phyloP scores from a whole-genome alignment of 2,329 filamentous ascomycete genomes.

The Curvularia lunata region DNA sequence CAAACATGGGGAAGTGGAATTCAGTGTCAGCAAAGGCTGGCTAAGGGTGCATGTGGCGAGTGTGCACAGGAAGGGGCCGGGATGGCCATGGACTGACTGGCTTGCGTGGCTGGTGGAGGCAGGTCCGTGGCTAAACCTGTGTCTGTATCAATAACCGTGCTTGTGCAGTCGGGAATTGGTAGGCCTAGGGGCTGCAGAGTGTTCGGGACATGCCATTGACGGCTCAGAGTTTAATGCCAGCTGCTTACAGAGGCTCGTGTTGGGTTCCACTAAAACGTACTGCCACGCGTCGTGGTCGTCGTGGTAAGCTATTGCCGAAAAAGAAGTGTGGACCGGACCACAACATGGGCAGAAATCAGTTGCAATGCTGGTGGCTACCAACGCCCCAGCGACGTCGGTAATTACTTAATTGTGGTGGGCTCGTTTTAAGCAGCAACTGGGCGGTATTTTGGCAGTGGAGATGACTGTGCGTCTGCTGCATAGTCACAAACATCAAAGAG shows the following conservation, averaged over 20 bases:
- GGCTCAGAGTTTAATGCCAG: constrained; percentile 32
- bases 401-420: constrained; percentile 42
- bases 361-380: constrained; percentile 40
- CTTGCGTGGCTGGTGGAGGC: not conserved
- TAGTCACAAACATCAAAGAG: constrained; percentile 7
- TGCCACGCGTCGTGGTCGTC: constrained; percentile 37
- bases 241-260: constrained; percentile 25
- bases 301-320: not conserved
- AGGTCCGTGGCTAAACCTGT: constrained; percentile 8
- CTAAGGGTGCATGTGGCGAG: not conserved
- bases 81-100: not conserved
- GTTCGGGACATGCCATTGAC: constrained; percentile 25
- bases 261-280: constrained; percentile 36
- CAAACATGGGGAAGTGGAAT: constrained; percentile 22
- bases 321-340: not conserved
- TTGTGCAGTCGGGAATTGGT: constrained; percentile 1
- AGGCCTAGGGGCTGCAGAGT: constrained; percentile 21
- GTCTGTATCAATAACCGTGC: not conserved
- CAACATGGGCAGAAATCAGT: constrained; percentile 27
- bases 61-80: not conserved
- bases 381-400: constrained; percentile 41
- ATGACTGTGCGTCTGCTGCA: constrained; percentile 16
- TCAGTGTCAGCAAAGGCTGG: constrained; percentile 9
- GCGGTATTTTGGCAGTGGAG: constrained; percentile 16
- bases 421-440: constrained; percentile 25